These are phyloP conservation scores for Sequoia sempervirens DNA, from an alignment of 75 land plant genomes.

Conservation along the genomic window DNA sequence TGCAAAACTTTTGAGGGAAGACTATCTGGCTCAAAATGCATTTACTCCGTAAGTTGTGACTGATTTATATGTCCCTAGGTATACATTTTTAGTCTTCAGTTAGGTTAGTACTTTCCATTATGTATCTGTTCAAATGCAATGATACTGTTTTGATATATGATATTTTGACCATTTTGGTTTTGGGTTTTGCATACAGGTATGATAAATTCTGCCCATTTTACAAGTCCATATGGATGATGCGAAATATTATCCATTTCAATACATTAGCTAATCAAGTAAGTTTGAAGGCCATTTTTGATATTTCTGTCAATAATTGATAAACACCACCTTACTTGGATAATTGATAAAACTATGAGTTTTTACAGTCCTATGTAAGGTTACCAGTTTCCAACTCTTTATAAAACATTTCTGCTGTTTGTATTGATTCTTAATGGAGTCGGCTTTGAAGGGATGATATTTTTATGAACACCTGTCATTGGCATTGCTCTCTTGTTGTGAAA, in stretches of 20 bases:
- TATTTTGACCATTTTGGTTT: not conserved
- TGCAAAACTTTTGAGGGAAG: conserved; percentile 96
- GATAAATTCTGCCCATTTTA: conserved; percentile 98
- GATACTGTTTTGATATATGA: not conserved
- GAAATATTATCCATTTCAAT: conserved; percentile 91
- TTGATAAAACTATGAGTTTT: not conserved
- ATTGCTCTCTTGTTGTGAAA: not conserved
- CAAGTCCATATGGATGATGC: conserved; percentile 99
- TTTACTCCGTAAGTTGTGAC: conserved; percentile 79
- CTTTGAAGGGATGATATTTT: not conserved
- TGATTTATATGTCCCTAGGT: not conserved
- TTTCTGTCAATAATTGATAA: not conserved
- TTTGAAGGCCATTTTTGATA: not conserved
- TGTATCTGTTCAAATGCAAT: not conserved
- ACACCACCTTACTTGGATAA: not conserved
- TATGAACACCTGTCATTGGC: not conserved
- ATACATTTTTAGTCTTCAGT: not conserved
- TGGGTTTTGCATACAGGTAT: conserved; percentile 51
- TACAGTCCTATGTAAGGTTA: not conserved
- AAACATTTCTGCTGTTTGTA: not conserved
- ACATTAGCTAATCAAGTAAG: conserved; percentile 91
- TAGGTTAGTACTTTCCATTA: not conserved
- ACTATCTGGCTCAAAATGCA: conserved; percentile 98
- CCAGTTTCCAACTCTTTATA: not conserved
- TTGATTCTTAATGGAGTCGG: not conserved